Base-by-base conservation (phyloP, 768 basidiomycete species). In the Russula abietina region DNA sequence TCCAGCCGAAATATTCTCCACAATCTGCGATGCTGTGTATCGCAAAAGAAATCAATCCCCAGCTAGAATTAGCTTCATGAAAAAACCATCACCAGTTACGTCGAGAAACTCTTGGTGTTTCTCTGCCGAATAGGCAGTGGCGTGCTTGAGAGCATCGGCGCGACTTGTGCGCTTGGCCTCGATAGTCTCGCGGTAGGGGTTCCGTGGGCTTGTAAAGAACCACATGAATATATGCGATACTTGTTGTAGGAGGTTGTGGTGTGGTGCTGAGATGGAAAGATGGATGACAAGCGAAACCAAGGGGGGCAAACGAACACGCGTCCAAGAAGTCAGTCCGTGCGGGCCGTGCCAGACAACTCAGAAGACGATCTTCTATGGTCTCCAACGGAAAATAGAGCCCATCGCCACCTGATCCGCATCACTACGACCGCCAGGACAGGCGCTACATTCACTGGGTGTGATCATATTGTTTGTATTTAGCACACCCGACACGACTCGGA, bases 41-140 rank as follows among this genome's bases (percentile, higher is more conserved):
- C 7, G 4, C 10, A n/a, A 33, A 53, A 33, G n/a, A n/a, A 52
- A 6, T 36, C 30, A 53, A 33, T 12, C 46, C 11, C 19, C n/a
- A 12, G 33, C 6, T 32, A 14, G 4, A 4, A 11, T 32, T 4
- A 7, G 5, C 14, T 38, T 16, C 14, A 38, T 38, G 38, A 17
- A n/a, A 10, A 52, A 32, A n/a, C 3, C 43, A 0, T 12, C 46
- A 83, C 85, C 85, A 65, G 83, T 83, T 26, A 81, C 84, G 57
- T 72, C 75, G 41, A 83, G 65, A 57, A 64, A 71, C 41, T 32
- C 30, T 39, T 69, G 63, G 32, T 66, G 61, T 1, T 61, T 59
- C 17, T 61, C 63, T 30, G 45, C 33, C 2, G 59, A 57, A 46
- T 61, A 63, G 36, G 49, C 24, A 2, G 50, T 46, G 17, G 67